A percentile compares a stretch with the other conserved stretches of the same genome.
Evolutionary conservation across 2,329 filamentous ascomycete species (phyloP).

Genomic region (Magnaporthiopsis incrustans): DNA sequence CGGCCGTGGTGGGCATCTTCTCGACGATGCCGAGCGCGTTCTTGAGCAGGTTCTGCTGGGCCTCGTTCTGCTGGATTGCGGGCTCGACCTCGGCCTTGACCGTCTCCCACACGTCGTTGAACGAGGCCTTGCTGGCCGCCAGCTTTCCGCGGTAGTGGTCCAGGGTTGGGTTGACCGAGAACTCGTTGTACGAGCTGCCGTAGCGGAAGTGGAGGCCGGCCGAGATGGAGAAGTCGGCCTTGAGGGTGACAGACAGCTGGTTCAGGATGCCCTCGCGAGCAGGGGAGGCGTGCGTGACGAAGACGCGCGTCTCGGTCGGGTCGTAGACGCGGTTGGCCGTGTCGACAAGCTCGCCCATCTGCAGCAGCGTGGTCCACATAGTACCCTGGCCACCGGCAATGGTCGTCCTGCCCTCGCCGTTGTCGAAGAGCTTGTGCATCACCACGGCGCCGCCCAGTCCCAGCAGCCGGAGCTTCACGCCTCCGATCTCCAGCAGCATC

Average conservation of each 20-base stretch:
- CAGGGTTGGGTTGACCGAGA: slow-evolving; percentile 94
- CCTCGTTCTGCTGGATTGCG: slow-evolving; percentile 86
- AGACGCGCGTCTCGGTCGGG: slow-evolving; percentile 91
- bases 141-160: slow-evolving; percentile 99
- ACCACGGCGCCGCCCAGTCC: slow-evolving; percentile 94
- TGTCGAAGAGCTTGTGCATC: slow-evolving; percentile 99
- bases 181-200: slow-evolving; percentile 98
- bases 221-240: slow-evolving; percentile 96
- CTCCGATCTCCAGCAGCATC: slow-evolving; percentile 86
- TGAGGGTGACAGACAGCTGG: slow-evolving; percentile 92
- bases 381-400: slow-evolving; percentile 97
- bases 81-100: slow-evolving; percentile 94
- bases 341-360: slow-evolving; percentile 97
- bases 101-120: slow-evolving; percentile 99
- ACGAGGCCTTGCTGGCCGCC: slow-evolving; percentile 93
- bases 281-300: slow-evolving; percentile 93
- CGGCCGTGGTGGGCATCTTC: slow-evolving; percentile 94
- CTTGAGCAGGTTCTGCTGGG: slow-evolving; percentile 84
- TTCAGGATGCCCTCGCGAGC: slow-evolving; percentile 95
- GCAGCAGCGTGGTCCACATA: slow-evolving; percentile 97
- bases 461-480: slow-evolving; percentile 88
- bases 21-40: slow-evolving; percentile 90
- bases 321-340: slow-evolving; percentile 98
- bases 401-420: slow-evolving; percentile 93
- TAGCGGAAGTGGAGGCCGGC: slow-evolving; percentile 97